Evolutionary conservation across 2,329 filamentous ascomycete genomes (phyloP), one percentile per base, ranked within the genome.

Genomic region (Cercospora sp.): DNA sequence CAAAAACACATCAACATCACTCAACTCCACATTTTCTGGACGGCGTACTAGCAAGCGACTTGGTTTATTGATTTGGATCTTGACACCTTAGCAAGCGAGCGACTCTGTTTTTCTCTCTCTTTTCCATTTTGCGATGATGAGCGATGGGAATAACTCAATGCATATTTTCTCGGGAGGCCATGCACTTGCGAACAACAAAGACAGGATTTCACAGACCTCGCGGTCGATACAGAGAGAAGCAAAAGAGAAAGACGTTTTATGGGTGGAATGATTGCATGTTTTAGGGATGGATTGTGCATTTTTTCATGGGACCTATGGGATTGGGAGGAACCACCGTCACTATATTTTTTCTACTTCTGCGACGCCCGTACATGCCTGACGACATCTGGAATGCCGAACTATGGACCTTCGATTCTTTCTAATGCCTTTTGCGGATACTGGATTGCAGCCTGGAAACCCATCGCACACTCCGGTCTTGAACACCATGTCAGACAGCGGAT

Each of bases 31-130:
- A 80, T 81, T 83, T 85, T 85, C 80, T 70, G 82, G 84, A 85
- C 82, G 84, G 85, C 83, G 84, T 86, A 81, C 78, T 70, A 57
- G 61, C 65, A 61, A 77, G 81, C 79, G 77, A 80, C 80, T 69
- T 71, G 67, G 61, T 64, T 63, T 66, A 66, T 63, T 39, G 53
- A 39, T 61, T 65, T 48, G 33, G 62, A 57, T 60, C 67, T 36
- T 63, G 67, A 51, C 64, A 53, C 53, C 39, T 72, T 72, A 67
- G 66, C 67, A 68, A 71, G 69, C 69, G 70, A 72, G 72, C 72
- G 60, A 67, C 64, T 28, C 59, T 63, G 62, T 63, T 65, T 68
- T 59, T 65, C 64, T 60, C 30, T 63, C 53, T 67, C 23, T 51
- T 55, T 8, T 57, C 60, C 58, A 58, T 64, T 48, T 36, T 33